phyloP scores from a whole-genome alignment of 2,329 filamentous ascomycete species.

The Aschersonia sp. region DNA sequence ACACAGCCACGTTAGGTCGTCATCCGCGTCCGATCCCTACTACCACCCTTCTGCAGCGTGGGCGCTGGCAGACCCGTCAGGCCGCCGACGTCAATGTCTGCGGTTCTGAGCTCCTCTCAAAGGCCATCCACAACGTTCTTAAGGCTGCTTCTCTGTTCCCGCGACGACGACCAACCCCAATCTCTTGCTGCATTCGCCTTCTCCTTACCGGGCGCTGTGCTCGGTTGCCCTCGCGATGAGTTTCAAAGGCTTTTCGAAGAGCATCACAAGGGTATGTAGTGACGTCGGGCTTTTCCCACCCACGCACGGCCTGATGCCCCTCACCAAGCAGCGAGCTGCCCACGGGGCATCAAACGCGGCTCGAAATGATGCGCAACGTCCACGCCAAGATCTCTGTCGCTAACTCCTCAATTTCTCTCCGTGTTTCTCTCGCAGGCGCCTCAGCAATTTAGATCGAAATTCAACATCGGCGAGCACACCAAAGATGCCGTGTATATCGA shows the following conservation, averaged over 20 bases:
- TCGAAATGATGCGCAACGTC: too few relatives aligned
- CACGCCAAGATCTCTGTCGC: background rate
- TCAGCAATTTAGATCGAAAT: constrained; percentile 78
- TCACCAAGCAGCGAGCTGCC: constrained; percentile 7
- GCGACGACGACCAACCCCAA: background rate
- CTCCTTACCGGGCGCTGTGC: background rate
- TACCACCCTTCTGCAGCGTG: background rate
- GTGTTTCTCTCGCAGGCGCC: constrained; percentile 45
- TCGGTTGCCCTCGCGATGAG: constrained; percentile 48
- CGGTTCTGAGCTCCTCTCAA: background rate
- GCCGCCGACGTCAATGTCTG: background rate
- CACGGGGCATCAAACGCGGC: too few relatives aligned
- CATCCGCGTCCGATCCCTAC: background rate
- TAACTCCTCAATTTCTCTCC: background rate
- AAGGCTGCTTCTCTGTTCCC: background rate
- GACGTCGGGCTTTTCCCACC: background rate
- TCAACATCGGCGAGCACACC: constrained; percentile 90
- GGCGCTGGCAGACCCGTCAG: background rate
- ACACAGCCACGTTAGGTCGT: constrained; percentile 6
- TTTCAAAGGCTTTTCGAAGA: constrained; percentile 92
- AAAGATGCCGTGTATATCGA: constrained; percentile 93
- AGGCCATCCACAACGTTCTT: background rate
- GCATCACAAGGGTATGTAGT: constrained; percentile 59
- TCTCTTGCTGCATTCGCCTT: background rate
- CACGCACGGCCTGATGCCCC: constrained; percentile 11